A percentile compares a stretch with the other conserved stretches of the same genome.
Conservation (phyloP, 805 yeast species). For the Nakazawaea ishiwadae region DNA sequence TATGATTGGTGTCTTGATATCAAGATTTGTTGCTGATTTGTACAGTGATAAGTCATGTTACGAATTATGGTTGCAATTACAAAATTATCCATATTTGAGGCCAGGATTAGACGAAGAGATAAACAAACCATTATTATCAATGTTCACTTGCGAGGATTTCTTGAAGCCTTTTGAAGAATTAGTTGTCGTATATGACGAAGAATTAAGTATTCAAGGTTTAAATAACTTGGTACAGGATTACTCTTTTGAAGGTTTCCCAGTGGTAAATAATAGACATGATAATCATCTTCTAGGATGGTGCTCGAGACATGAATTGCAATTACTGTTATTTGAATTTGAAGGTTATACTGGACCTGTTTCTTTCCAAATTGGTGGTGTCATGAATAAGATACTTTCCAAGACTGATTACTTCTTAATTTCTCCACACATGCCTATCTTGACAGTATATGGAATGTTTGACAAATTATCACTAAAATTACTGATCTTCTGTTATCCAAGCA, state of each 20-base stretch:
- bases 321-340: constrained; percentile 22
- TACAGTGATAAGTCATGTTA: constrained; percentile 57
- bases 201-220: constrained; percentile 23
- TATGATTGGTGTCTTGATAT: constrained; percentile 75
- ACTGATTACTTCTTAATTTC: constrained; percentile 23
- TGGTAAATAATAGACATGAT: constrained; percentile 29
- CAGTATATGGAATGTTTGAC: constrained; percentile 33
- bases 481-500: constrained; percentile 24
- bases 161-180: constrained; percentile 29
- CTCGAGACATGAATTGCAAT: constrained; percentile 29
- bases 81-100: constrained; percentile 36
- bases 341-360: constrained; percentile 3
- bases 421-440: constrained; percentile 25
- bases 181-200: constrained; percentile 25
- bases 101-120: constrained; percentile 31
- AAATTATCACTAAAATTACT: constrained; percentile 29
- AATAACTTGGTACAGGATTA: constrained; percentile 15
- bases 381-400: constrained; percentile 11
- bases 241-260: constrained; percentile 38
- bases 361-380: constrained; percentile 11
- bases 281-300: constrained; percentile 39
- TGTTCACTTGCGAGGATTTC: constrained; percentile 26
- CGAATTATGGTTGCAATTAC: constrained; percentile 47
- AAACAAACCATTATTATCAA: constrained; percentile 31
- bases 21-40: constrained; percentile 68